A percentile compares a stretch with the other conserved stretches of the same genome.
These are phyloP conservation scores for Epipyxis sp. DNA, from an alignment of 108 stramenopile genomes.

Conservation along the genomic window DNA sequence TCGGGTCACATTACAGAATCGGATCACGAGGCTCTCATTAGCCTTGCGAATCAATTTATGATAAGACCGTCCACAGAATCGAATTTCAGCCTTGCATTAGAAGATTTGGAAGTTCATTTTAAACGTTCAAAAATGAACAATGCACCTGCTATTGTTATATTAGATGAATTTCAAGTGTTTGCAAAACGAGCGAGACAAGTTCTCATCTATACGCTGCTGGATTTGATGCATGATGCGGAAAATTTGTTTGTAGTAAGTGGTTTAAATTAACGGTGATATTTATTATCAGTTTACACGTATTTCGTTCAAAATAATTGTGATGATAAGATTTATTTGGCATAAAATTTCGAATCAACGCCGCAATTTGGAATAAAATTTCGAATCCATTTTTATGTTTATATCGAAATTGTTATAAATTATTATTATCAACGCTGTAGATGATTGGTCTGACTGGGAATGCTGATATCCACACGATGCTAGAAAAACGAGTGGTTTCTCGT, in stretches of 20 bases:
- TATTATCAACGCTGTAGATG: too few relatives aligned
- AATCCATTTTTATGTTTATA: too few relatives aligned
- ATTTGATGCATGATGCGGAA: background rate
- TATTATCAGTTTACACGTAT: too few relatives aligned
- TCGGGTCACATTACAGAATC: background rate
- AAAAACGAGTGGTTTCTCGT: too few relatives aligned
- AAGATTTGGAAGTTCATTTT: background rate
- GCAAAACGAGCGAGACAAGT: background rate
- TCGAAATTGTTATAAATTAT: too few relatives aligned
- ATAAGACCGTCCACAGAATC: background rate
- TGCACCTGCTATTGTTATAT: background rate
- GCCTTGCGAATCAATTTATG: background rate
- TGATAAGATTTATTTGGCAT: too few relatives aligned
- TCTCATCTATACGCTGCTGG: conserved; percentile 9
- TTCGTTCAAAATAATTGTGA: too few relatives aligned
- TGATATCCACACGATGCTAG: too few relatives aligned
- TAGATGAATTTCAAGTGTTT: background rate
- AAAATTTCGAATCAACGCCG: too few relatives aligned
- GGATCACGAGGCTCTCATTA: background rate
- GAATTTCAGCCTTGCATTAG: background rate
- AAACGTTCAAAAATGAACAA: background rate
- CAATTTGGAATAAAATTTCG: too few relatives aligned
- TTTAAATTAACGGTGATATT: background rate
- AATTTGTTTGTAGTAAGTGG: background rate
- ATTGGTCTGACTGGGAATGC: too few relatives aligned